phyloP scores from a whole-genome alignment of 1,139 yeast species.

The Suhomyces coccinellae region DNA sequence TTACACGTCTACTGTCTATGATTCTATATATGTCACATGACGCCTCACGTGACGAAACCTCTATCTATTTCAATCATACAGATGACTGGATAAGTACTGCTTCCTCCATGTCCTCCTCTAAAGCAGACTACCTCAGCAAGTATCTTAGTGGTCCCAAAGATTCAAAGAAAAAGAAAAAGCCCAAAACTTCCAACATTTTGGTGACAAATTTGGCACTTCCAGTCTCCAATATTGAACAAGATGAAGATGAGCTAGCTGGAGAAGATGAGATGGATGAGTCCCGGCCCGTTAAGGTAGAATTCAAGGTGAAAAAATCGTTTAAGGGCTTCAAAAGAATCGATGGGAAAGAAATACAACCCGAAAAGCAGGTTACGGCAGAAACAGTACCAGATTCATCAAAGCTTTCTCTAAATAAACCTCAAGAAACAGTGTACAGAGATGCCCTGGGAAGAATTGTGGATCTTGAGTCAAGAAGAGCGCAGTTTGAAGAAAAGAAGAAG shows the following conservation, averaged over 20 bases:
- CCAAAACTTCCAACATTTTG: slow-evolving; percentile 14
- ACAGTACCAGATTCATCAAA: no score
- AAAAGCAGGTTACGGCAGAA: not conserved
- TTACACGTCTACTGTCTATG: no score
- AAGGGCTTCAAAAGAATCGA: slow-evolving; percentile 45
- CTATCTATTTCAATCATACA: not conserved
- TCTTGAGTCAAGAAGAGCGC: slow-evolving; percentile 31
- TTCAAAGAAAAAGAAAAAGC: slow-evolving; percentile 20
- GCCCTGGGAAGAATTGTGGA: slow-evolving; percentile 53
- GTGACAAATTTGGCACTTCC: slow-evolving; percentile 20
- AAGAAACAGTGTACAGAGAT: slow-evolving; percentile 61
- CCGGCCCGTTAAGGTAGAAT: slow-evolving; percentile 23
- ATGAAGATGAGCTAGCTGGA: slow-evolving; percentile 4
- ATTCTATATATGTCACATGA: no score
- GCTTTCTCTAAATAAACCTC: slow-evolving; percentile 9
- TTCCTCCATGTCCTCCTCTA: slow-evolving; percentile 14
- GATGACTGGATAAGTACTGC: not conserved
- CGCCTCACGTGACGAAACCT: not conserved
- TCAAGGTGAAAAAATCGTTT: slow-evolving; percentile 13
- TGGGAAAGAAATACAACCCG: slow-evolving; percentile 19
- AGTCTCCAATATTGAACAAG: no score
- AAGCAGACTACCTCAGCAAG: slow-evolving; percentile 54
- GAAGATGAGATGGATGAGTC: slow-evolving; percentile 26
- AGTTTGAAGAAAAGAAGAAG: slow-evolving; percentile 26
- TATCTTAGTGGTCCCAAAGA: slow-evolving; percentile 35